phyloP scores from a whole-genome alignment of 768 basidiomycete genomes.

The Kwoniella shandongensis region DNA sequence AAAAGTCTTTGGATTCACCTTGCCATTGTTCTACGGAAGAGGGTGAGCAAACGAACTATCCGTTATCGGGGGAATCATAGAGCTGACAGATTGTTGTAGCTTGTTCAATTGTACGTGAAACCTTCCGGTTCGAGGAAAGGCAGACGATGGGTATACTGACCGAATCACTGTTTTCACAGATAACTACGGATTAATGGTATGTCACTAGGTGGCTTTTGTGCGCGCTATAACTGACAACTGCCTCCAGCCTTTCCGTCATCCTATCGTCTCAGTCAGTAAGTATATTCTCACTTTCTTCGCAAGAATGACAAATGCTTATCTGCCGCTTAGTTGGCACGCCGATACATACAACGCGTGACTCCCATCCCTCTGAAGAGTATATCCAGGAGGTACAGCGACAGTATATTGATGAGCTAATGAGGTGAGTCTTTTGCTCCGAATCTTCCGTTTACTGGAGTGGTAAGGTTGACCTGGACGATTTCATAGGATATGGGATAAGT shows the following conservation, averaged over 20 bases:
- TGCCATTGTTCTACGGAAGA: constrained; percentile 95
- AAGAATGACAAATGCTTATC: background rate
- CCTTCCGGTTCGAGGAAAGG: background rate
- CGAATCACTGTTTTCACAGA: constrained; percentile 58
- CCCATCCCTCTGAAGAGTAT: constrained; percentile 79
- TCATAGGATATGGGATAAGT: constrained; percentile 86
- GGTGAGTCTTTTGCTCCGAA: constrained; percentile 59
- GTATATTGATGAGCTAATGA: constrained; percentile 89
- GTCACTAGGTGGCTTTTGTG: background rate
- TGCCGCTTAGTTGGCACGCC: constrained; percentile 73
- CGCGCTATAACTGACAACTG: constrained; percentile 1
- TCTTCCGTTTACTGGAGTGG: too few relatives aligned
- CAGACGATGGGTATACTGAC: background rate
- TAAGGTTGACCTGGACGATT: too few relatives aligned
- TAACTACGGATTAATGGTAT: constrained; percentile 78
- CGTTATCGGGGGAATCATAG: background rate
- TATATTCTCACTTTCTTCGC: constrained; percentile 37
- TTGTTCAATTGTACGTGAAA: constrained; percentile 87
- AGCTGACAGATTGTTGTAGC: constrained; percentile 26
- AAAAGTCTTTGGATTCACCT: constrained; percentile 86
- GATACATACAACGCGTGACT: constrained; percentile 71
- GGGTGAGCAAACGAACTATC: constrained; percentile 57
- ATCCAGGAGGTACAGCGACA: constrained; percentile 72
- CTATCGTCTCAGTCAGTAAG: constrained; percentile 94
- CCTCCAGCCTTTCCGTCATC: constrained; percentile 78